phyloP scores from a whole-genome alignment of 768 basidiomycete species.

The Suillus plorans region DNA sequence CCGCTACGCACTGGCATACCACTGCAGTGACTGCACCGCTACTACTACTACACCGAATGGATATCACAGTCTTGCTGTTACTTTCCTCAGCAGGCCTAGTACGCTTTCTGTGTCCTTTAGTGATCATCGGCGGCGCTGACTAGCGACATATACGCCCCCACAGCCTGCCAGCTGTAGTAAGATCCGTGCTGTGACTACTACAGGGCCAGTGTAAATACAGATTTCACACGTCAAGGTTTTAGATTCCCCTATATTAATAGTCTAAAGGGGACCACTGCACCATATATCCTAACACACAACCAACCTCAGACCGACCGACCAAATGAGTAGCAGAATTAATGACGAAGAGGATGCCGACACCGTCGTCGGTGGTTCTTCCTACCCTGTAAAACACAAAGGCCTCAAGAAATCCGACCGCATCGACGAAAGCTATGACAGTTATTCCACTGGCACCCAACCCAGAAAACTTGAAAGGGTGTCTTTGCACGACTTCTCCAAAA shows the following conservation, averaged over 20 bases:
- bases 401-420: constrained; percentile 17
- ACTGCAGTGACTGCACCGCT: no score
- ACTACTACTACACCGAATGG: no score
- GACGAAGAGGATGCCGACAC: constrained; percentile 38
- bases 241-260: no score
- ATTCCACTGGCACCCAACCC: constrained; percentile 10
- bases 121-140: no score
- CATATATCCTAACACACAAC: background rate
- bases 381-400: constrained; percentile 24
- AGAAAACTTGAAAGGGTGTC: constrained; percentile 11
- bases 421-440: constrained; percentile 17
- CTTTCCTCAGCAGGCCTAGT: background rate
- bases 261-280: background rate
- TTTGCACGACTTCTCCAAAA: constrained; percentile 42
- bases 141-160: no score
- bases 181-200: no score
- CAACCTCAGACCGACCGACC: background rate
- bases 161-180: no score
- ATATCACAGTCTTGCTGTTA: background rate
- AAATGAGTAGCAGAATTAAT: constrained; percentile 36
- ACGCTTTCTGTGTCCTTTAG: no score
- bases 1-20: no score
- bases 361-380: constrained; percentile 40
- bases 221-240: no score
- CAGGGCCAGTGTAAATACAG: no score